Evolutionary conservation across 345 rosid species (phyloP).

Genomic region (Theobroma cacao): DNA sequence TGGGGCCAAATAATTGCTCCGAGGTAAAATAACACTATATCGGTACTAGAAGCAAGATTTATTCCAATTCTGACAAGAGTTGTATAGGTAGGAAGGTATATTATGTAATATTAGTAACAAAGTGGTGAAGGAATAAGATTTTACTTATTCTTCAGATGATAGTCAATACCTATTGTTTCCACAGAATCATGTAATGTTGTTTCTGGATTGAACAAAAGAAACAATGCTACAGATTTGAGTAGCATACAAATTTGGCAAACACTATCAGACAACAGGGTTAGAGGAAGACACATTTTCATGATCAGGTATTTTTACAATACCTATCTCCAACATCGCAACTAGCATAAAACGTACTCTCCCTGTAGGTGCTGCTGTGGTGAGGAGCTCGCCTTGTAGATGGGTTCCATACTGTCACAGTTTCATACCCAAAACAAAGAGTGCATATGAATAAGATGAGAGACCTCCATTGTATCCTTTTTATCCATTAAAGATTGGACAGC

Average conservation of each 20-base stretch:
- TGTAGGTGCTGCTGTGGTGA: too few relatives aligned
- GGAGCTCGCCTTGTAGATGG: too few relatives aligned
- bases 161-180: background rate
- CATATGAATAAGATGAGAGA: too few relatives aligned
- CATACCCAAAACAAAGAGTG: too few relatives aligned
- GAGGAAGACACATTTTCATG: background rate
- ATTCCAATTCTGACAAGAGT: background rate
- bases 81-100: background rate
- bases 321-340: too few relatives aligned
- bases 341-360: too few relatives aligned
- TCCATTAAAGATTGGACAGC: too few relatives aligned
- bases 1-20: constrained; percentile 69
- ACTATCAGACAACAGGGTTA: background rate
- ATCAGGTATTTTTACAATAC: background rate
- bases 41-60: constrained; percentile 6
- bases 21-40: constrained; percentile 43
- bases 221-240: background rate
- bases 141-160: background rate
- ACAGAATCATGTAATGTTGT: background rate
- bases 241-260: background rate
- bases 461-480: too few relatives aligned
- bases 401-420: too few relatives aligned
- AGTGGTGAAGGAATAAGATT: background rate
- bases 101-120: background rate
- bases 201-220: background rate